Base-by-base conservation (phyloP, 2,329 filamentous ascomycete genomes). In the Leptodontidium sp. region DNA sequence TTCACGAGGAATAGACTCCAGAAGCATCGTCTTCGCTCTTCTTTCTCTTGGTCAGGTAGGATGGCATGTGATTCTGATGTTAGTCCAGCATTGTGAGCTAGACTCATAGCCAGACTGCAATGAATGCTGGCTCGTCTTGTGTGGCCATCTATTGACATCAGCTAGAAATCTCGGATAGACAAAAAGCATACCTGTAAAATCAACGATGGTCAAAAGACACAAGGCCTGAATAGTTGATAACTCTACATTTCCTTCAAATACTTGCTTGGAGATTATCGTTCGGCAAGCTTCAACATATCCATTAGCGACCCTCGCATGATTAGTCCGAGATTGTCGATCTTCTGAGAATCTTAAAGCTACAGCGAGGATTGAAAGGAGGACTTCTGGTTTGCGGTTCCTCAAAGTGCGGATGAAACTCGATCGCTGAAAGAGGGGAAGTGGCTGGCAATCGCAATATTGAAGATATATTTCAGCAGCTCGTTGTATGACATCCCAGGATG, bases 371-470 rank as follows among this genome's bases (percentile, higher is more conserved):
- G 79, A 73, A 15, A 81, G 76, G 0, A 80, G 61, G 2, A 82
- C 65, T 65, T 81, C 80, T 0, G 74, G 74, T n/a, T 79, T 76
- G 11, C 84, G 79, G 26, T 77, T 71, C 15, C 76, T 71, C 7
- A 85, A 73, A 47, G 77, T 82, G 6, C 75, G 69, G 9, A 84
- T 65, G 68, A 86, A 84, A 1, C 71, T 78, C 4, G 78, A 76
- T 12, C 78, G 72, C 21, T 81, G 77, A 62, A 87, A 86, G 0
- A 87, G 75, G 17, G 81, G 80, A 26, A 87, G 76, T 6, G 84
- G 84, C 62, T 87, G 85, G 29, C 80, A 82, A 64, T 86, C 82
- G 65, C 83, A 84, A 70, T 83, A 86, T 4, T 78, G 73, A 3
- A 85, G 71, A 71, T 86, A 87, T 1, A 81, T 73, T 57, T 82